These are phyloP conservation scores for Plasmodium knowlesi DNA, from an alignment of 169 alveolate genomes.

Conservation along the genomic window DNA sequence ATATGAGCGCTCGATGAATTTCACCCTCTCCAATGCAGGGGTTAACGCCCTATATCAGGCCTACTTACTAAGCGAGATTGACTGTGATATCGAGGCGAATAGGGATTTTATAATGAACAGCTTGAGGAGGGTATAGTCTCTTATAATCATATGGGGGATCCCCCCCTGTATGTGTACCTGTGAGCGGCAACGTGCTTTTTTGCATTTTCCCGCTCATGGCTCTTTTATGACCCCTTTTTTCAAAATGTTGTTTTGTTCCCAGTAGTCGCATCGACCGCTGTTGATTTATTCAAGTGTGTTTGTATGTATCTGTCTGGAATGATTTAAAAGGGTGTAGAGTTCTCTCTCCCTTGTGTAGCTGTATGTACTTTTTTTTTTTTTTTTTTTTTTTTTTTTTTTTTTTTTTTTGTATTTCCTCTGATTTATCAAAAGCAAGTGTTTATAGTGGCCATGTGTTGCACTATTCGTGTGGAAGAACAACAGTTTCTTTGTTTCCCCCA, in stretches of 20 bases:
- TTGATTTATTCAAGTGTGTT: neutral
- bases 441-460: neutral
- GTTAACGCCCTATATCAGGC: neutral
- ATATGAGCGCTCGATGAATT: neutral
- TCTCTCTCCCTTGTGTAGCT: neutral
- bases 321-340: neutral
- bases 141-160: neutral
- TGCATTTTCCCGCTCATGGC: neutral
- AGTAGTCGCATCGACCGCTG: neutral
- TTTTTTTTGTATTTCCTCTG: constrained; percentile 3
- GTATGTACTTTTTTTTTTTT: too few relatives aligned
- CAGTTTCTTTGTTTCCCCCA: neutral
- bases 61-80: constrained; percentile 4
- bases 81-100: constrained; percentile 1
- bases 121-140: neutral
- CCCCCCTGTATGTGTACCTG: neutral
- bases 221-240: neutral
- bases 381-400: constrained; percentile 6
- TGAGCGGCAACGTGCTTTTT: neutral
- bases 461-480: neutral
- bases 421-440: neutral
- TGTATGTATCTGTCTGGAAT: neutral
- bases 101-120: constrained; percentile 28
- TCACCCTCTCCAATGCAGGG: neutral
- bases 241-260: neutral